Evolutionary conservation across 2,329 filamentous ascomycete species (phyloP), one percentile per base, ranked within the genome.

Genomic region (Coniella vitis): DNA sequence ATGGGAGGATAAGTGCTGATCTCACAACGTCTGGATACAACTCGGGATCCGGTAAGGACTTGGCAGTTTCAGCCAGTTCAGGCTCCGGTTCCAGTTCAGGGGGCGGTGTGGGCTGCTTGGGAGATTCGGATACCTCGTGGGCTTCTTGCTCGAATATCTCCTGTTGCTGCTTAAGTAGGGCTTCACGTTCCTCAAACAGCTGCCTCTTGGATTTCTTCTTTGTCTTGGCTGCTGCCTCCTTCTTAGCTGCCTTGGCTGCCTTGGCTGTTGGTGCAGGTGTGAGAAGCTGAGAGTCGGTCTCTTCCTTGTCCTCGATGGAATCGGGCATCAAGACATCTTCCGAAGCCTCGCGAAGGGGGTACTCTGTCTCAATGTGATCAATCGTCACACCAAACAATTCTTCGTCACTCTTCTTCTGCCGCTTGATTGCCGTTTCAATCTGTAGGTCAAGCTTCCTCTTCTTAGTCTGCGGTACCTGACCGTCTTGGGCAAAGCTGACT

Each of bases 161-260:
- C 53, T 76, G 73, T 50, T 79, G 74, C 49, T 78, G 71, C 51
- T 72, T 70, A 55, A 81, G 81, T 47, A 80, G 66, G 10, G 77
- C 77, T 58, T 84, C 78, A 17, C 76, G 74, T 61, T 88, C 83
- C 60, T 86, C 82, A 39, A 85, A 77, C 3, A 87, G 63, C 60
- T 90, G 83, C 64, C 87, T 90, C 73, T 90, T 90, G 0, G 84
- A 79, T 65, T 87, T 89, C 70, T 79, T 88, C 71, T 87, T 87
- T 4, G 75, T 56, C 61, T 84, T 85, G 38, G 69, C 61, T 35
- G 73, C 38, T 37, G 32, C 72, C 64, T 82, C 72, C 64, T 82
- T 84, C 65, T 78, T 80, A 63, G 79, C 78, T 1, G 66, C 60
- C 56, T 77, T 78, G 25, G 68, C 63, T 9, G 68, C 65, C 0